A percentile compares a stretch with the other conserved stretches of the same genome.
phyloP scores from a whole-genome alignment of 2,329 filamentous ascomycete species.

The Aureobasidium musti region DNA sequence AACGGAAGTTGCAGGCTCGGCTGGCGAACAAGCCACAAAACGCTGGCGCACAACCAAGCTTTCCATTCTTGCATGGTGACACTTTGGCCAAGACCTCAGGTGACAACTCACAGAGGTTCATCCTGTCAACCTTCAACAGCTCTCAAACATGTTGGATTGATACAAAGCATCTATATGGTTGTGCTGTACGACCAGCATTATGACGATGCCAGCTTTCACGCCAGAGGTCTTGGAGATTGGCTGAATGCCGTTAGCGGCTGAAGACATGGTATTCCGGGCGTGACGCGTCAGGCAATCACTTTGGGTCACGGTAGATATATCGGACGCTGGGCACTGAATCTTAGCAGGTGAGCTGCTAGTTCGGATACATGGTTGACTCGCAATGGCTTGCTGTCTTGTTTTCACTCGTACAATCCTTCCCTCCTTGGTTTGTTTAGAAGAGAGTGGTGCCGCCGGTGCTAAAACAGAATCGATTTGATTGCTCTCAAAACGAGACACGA shows the following conservation, averaged over 20 bases:
- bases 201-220: not conserved
- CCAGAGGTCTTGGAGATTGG: not conserved
- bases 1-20: too few relatives aligned
- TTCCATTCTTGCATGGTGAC: too few relatives aligned
- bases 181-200: not conserved
- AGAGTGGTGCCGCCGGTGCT: not conserved
- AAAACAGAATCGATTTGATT: conserved; percentile 24
- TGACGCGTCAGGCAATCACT: not conserved
- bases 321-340: not conserved
- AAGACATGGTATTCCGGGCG: not conserved
- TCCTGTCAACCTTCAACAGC: not conserved
- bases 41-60: too few relatives aligned
- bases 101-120: not conserved
- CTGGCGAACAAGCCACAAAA: too few relatives aligned
- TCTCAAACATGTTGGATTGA: not conserved
- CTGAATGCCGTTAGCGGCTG: not conserved
- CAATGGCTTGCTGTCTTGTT: not conserved
- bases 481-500: conserved; percentile 2
- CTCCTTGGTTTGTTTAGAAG: not conserved
- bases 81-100: not conserved
- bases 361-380: not conserved
- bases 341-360: conserved; percentile 7
- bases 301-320: not conserved
- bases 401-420: not conserved
- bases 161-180: too few relatives aligned